These are phyloP conservation scores for Trypanosoma avium DNA, from an alignment of 208 protist species.

Conservation along the genomic window DNA sequence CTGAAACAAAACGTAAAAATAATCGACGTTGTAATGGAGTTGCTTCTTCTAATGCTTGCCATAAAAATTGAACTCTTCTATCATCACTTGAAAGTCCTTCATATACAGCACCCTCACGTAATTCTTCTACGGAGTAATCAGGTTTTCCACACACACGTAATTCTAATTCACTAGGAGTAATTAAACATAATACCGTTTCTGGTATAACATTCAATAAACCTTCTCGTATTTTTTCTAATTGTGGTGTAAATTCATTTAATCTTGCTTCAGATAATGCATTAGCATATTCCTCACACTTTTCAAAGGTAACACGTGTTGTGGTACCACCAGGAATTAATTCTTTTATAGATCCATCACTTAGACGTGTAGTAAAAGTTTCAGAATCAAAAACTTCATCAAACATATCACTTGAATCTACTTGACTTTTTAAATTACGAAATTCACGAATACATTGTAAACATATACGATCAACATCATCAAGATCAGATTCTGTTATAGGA, in stretches of 20 bases:
- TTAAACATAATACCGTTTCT: slow-evolving; percentile 72
- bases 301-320: slow-evolving; percentile 66
- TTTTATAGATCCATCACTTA: slow-evolving; percentile 70
- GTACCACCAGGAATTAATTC: slow-evolving; percentile 78
- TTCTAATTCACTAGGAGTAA: slow-evolving; percentile 90
- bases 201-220: slow-evolving; percentile 90
- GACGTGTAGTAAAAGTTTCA: slow-evolving; percentile 82
- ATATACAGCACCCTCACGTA: slow-evolving; percentile 80
- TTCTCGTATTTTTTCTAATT: slow-evolving; percentile 78
- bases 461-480: slow-evolving; percentile 80
- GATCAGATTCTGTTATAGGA: slow-evolving; percentile 67
- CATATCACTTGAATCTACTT: slow-evolving; percentile 36
- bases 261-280: slow-evolving; percentile 63
- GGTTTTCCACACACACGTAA: slow-evolving; percentile 86
- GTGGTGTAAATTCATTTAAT: slow-evolving; percentile 78
- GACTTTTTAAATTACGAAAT: slow-evolving; percentile 53
- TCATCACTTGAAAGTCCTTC: slow-evolving; percentile 83
- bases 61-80: slow-evolving; percentile 87
- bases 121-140: slow-evolving; percentile 85
- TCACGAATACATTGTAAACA: slow-evolving; percentile 86
- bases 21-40: slow-evolving; percentile 80
- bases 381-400: slow-evolving; percentile 86
- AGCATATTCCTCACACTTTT: slow-evolving; percentile 76
- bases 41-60: slow-evolving; percentile 85
- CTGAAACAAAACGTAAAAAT: slow-evolving; percentile 92